Evolutionary conservation across 2,329 filamentous ascomycete genomes (phyloP).

Genomic region (Scytalidium sp.): DNA sequence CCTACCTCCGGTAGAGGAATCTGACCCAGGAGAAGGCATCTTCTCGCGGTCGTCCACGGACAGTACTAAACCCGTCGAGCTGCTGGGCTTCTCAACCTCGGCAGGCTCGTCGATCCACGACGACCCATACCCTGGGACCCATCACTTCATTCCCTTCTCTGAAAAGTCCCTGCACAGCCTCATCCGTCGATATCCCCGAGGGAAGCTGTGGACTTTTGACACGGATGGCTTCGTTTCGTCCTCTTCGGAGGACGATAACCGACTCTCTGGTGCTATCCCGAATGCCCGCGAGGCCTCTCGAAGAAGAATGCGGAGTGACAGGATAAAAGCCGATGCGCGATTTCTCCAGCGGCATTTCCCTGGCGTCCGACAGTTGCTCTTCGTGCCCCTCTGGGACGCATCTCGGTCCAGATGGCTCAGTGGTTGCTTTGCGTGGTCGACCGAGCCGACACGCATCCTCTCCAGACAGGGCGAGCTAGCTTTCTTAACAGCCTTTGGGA

Average conservation of each 20-base stretch:
- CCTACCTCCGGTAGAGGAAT: neutral
- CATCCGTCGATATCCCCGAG: conserved; percentile 41
- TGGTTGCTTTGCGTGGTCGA: conserved; percentile 44
- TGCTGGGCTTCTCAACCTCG: conserved; percentile 28
- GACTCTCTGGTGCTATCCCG: conserved; percentile 2
- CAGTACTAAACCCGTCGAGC: conserved; percentile 17
- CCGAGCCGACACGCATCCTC: conserved; percentile 29
- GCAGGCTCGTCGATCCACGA: conserved; percentile 25
- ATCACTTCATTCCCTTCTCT: conserved; percentile 23
- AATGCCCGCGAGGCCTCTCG: conserved; percentile 7
- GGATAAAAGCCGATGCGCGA: conserved; percentile 24
- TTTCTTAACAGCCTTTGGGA: conserved; percentile 40
- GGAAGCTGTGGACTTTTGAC: conserved; percentile 46
- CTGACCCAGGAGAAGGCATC: conserved; percentile 4
- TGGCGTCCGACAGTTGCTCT: conserved; percentile 41
- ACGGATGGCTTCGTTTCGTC: conserved; percentile 38
- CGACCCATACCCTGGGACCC: conserved; percentile 19
- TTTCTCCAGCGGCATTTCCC: conserved; percentile 37
- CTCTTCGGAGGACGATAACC: conserved; percentile 39
- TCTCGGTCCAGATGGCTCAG: conserved; percentile 45
- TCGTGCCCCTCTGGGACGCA: conserved; percentile 48
- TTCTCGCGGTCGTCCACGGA: conserved; percentile 16
- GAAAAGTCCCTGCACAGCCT: conserved; percentile 27
- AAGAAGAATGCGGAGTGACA: conserved; percentile 11
- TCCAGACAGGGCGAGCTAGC: conserved; percentile 33